Evolutionary conservation across 257 asterid species (phyloP), one percentile per base, ranked within the genome.

Genomic region (Fraxinus cuspidata): DNA sequence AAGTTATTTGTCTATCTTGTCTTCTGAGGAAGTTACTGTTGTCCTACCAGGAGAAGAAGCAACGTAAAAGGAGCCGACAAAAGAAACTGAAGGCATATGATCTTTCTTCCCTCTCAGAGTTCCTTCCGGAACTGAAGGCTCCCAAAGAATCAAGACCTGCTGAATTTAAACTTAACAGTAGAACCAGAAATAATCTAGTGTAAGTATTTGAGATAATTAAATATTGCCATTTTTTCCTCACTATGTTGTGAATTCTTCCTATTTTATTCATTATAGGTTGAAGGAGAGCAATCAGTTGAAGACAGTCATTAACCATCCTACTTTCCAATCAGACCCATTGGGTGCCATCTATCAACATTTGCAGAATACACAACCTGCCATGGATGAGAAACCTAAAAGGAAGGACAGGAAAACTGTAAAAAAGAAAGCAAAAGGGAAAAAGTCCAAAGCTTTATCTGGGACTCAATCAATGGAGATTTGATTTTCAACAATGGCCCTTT

Each of bases 51-150:
- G 90, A 89, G 78, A 88, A 86, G 27, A 84, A 82, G 77, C 81
- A 84, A 38, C 86, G 81, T 77, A 82, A 76, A 47, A 85, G 89
- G 68, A 84, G 85, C 76, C 80, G 90, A 31, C 89, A 79, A 65
- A 93, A 86, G 89, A 93, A 86, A 72, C 69, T 91, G 73, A 88
- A 90, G 94, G 96, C 88, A 0, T 95, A 89, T 74, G 93, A 95
- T 76, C 80, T 93, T 35, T 85, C 97, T 63, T 40, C 92, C 74
- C 96, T 95, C 49, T 68, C 94, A 0, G 96, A 91, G 27, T 87
- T 81, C 83, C 97, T 95, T 73, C 97, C 97, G 0, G 96, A 87
- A 25, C 19, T 90, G 27, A 81, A 84, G 73, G 81, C 88, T 44
- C 75, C 92, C 34, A 65, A 75, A 19, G 81, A 85, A 58, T 72